phyloP scores from a whole-genome alignment of 345 rosid species.

The Hirschfeldia incana region DNA sequence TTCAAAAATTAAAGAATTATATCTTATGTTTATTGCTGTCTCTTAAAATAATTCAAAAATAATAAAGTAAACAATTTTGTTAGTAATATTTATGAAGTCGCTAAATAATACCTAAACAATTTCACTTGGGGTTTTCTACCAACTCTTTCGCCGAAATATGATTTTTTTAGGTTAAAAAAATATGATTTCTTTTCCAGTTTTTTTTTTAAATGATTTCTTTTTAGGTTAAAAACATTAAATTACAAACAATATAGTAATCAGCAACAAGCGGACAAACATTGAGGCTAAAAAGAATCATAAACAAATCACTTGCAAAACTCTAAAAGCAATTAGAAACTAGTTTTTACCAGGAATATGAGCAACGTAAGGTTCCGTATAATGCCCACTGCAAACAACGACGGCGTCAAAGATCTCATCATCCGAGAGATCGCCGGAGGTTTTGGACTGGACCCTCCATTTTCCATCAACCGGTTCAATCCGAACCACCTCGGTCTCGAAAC shows the following conservation, averaged over 20 bases:
- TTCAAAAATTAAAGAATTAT: too few relatives aligned
- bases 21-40: background rate
- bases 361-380: slow-evolving; percentile 59
- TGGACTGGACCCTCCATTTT: slow-evolving; percentile 61
- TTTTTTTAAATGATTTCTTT: too few relatives aligned
- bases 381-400: slow-evolving; percentile 68
- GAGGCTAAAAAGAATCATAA: background rate
- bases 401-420: slow-evolving; percentile 64
- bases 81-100: background rate
- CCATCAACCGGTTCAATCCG: slow-evolving; percentile 30
- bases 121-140: background rate
- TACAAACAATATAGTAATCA: background rate
- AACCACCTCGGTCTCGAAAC: slow-evolving; percentile 64
- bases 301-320: background rate
- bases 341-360: slow-evolving; percentile 56
- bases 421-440: background rate
- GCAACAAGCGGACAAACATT: background rate
- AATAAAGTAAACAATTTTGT: background rate
- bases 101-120: background rate
- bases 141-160: background rate
- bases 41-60: background rate
- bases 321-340: background rate
- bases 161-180: background rate
- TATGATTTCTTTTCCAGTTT: too few relatives aligned
- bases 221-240: too few relatives aligned